Evolutionary conservation across 1,139 yeast species (phyloP), one percentile per base, ranked within the genome.

Genomic region (Maudiozyma humilis): DNA sequence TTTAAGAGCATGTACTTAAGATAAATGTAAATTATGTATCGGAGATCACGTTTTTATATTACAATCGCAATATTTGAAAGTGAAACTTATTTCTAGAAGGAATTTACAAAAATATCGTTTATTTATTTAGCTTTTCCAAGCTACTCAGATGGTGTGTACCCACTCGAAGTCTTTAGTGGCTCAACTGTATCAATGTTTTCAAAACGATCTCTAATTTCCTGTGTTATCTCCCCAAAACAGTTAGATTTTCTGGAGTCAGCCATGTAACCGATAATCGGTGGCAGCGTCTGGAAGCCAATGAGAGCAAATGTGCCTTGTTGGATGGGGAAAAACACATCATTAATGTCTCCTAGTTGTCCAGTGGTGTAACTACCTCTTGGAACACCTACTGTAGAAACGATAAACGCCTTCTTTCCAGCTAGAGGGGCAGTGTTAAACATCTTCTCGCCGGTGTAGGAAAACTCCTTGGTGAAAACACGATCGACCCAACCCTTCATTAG

Each of bases 401-500:
- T 38, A 51, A 55, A 49, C 2, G 59, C 57, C 16, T 48, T 46
- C 39, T 52, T 56, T n/a, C 58, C 57, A 10, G 19, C 39, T 36
- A 55, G 40, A 1, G 23, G 19, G 14, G 58, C 59, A n/a, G 33
- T 33, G n/a, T 44, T 49, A 36, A 34, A 40, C 33, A 45, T 43
- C 27, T 32, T 36, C n/a, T 50, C 51, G 29, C 44, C 39, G 13
- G 51, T 56, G 32, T 54, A 55, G 7, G 50, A 59, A 30, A 54
- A 49, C 4, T 56, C 58, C 38, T 33, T 42, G 3, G 55, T 42
- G 32, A 39, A 51, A 14, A 55, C 61, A 20, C 62, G 45, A 12
- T 56, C 62, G 23, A 57, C 38, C 56, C 59, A 57, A 10, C 62
- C 61, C 36, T 56, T 58, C 31, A 57, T 45, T 18, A 55, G 53